Evolutionary conservation across 345 rosid species (phyloP).

Genomic region (Eucalyptus grandis): DNA sequence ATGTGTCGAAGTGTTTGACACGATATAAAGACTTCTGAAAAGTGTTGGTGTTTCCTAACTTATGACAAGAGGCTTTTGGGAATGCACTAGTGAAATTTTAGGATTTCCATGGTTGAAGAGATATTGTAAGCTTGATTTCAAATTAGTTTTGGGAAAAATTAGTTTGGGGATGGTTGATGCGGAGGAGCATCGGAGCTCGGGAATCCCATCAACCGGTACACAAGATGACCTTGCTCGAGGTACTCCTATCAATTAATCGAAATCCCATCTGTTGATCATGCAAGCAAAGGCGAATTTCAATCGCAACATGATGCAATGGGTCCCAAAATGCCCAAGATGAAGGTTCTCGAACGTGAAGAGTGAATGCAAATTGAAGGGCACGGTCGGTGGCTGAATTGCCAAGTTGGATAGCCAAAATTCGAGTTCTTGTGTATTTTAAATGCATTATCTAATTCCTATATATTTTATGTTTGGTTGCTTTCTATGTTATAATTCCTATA

Average conservation of each 20-base stretch:
- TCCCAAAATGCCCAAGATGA: not conserved
- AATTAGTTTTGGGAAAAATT: not conserved
- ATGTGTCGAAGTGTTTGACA: rapidly evolving
- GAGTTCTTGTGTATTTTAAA: not conserved
- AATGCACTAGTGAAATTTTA: not conserved
- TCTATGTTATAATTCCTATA: not conserved
- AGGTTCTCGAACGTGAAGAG: not conserved
- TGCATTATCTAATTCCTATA: not conserved
- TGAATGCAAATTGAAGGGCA: not conserved
- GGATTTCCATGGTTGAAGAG: not conserved
- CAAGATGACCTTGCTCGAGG: not conserved
- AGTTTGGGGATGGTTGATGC: not conserved
- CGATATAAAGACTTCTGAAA: rapidly evolving
- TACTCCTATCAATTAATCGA: not conserved
- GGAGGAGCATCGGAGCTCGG: not conserved
- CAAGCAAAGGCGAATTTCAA: not conserved
- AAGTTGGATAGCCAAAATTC: not conserved
- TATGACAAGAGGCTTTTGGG: not conserved
- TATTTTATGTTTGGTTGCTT: not conserved
- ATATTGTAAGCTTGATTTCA: not conserved
- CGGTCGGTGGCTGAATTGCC: not conserved
- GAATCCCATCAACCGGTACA: not conserved
- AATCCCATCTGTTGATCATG: not conserved
- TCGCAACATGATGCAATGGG: not conserved
- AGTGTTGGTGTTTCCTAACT: too few relatives aligned